Evolutionary conservation across 805 yeast genomes (phyloP).

Genomic region (baker's yeast (Saccharomyces cerevisiae)): DNA sequence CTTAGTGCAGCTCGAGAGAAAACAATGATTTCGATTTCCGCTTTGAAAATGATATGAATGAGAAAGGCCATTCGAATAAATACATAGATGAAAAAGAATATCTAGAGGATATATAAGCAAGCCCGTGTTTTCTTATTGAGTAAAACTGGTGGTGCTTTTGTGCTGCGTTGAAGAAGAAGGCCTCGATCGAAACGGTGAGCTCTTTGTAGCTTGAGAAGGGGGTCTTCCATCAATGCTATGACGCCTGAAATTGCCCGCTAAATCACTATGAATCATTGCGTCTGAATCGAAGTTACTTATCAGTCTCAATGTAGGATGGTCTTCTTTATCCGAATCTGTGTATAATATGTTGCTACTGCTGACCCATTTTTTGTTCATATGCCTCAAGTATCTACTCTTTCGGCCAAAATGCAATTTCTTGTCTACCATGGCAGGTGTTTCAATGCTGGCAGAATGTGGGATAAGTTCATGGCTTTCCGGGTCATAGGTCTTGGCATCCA

Average conservation of each 20-base stretch:
- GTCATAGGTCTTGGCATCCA: not conserved
- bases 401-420: not conserved
- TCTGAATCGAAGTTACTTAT: not conserved
- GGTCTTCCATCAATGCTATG: conserved; percentile 7
- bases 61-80: not conserved
- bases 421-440: not conserved
- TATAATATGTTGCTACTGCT: not conserved
- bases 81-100: not conserved
- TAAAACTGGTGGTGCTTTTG: not conserved
- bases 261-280: not conserved
- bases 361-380: not conserved
- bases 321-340: not conserved
- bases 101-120: not conserved
- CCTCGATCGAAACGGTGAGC: not conserved
- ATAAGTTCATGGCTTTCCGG: not conserved
- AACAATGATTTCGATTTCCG: not conserved
- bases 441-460: not conserved
- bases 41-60: not conserved
- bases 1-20: not conserved
- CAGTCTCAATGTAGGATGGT: not conserved
- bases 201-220: not conserved
- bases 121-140: not conserved
- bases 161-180: not conserved
- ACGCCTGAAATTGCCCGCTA: conserved; percentile 2
- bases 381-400: not conserved